These are phyloP conservation scores for Dioscorea dumetorum DNA, from an alignment of 106 monocot species.

Conservation along the genomic window DNA sequence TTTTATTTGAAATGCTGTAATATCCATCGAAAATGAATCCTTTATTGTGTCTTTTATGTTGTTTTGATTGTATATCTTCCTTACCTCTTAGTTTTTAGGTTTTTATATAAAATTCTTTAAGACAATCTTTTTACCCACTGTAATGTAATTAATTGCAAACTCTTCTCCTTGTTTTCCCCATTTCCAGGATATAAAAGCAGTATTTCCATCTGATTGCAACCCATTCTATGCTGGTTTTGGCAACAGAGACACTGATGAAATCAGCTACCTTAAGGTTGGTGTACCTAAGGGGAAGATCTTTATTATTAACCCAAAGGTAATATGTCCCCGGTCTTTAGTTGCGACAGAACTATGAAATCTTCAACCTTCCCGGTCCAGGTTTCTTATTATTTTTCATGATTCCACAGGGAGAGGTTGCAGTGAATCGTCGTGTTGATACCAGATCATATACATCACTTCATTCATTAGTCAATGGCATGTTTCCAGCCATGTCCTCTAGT, in stretches of 20 bases:
- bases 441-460: slow-evolving; percentile 76
- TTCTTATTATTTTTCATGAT: slow-evolving; percentile 7
- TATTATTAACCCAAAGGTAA: slow-evolving; percentile 85
- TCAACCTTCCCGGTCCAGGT: neutral
- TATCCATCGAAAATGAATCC: too few relatives aligned
- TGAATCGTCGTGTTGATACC: slow-evolving; percentile 60
- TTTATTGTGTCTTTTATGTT: too few relatives aligned
- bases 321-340: neutral
- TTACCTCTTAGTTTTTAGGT: neutral
- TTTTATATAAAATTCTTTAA: neutral
- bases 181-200: slow-evolving; percentile 57
- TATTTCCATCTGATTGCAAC: slow-evolving; percentile 78
- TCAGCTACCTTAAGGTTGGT: slow-evolving; percentile 88
- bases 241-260: slow-evolving; percentile 87
- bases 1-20: too few relatives aligned
- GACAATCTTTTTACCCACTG: neutral
- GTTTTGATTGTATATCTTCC: neutral
- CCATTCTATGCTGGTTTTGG: slow-evolving; percentile 98
- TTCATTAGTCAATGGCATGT: slow-evolving; percentile 76
- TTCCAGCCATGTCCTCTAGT: slow-evolving; percentile 45
- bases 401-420: slow-evolving; percentile 68
- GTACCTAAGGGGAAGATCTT: slow-evolving; percentile 89
- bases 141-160: neutral
- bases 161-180: neutral
- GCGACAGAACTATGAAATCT: neutral